Evolutionary conservation across 352 stramenopile species (phyloP).

Genomic region (Pythium dissotocum): DNA sequence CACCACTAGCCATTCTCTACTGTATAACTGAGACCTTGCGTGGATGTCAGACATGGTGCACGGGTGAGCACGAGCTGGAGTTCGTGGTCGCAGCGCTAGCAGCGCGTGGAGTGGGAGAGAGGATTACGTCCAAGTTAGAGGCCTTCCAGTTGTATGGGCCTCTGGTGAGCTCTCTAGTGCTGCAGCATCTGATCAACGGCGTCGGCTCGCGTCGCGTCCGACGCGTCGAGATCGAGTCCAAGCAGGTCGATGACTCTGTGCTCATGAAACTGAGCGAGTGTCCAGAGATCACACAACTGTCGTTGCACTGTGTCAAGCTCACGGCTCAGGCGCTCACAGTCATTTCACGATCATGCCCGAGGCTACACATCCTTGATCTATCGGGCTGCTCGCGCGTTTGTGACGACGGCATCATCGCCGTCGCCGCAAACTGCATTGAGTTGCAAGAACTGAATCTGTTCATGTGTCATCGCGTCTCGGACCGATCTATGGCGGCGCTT

Average conservation of each 20-base stretch:
- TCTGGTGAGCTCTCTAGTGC: conserved; percentile 44
- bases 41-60: conserved; percentile 64
- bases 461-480: conserved; percentile 80
- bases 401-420: conserved; percentile 73
- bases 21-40: conserved; percentile 4
- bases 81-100: conserved; percentile 35
- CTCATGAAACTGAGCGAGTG: conserved; percentile 46
- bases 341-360: conserved; percentile 41
- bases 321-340: conserved; percentile 45
- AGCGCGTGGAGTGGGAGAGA: conserved; percentile 8
- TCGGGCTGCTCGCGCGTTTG: conserved; percentile 73
- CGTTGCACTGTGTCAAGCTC: conserved; percentile 77
- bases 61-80: conserved; percentile 61
- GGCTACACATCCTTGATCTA: conserved; percentile 61
- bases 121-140: conserved; percentile 38
- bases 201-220: conserved; percentile 38
- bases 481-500: conserved; percentile 60
- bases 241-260: conserved; percentile 54
- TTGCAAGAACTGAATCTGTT: conserved; percentile 71
- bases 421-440: conserved; percentile 49
- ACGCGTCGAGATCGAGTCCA: conserved; percentile 70
- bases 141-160: conserved; percentile 64
- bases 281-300: conserved; percentile 35
- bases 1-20: background rate
- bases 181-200: conserved; percentile 44